These are phyloP conservation scores for Quercus mongolica DNA, from an alignment of 306 rosid genomes.

Conservation along the genomic window DNA sequence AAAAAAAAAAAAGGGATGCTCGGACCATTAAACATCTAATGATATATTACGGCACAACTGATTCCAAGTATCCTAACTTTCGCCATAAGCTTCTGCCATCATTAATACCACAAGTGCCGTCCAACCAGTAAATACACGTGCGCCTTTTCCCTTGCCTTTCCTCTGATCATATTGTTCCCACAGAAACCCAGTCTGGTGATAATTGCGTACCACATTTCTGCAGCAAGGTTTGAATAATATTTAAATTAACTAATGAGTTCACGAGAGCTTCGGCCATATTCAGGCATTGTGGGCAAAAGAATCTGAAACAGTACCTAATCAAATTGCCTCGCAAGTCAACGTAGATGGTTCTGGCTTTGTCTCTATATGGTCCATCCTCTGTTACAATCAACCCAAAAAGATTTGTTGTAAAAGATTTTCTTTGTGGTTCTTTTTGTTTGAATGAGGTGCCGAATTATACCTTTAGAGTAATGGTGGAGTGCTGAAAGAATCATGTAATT, in stretches of 20 bases:
- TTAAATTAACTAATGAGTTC: background rate
- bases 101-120: constrained; percentile 75
- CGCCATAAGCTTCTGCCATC: constrained; percentile 75
- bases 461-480: constrained; percentile 84
- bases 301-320: constrained; percentile 49
- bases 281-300: background rate
- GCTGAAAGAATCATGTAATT: constrained; percentile 81
- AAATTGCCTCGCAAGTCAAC: constrained; percentile 68
- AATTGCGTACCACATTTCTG: constrained; percentile 69
- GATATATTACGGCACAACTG: background rate
- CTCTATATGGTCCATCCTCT: constrained; percentile 78
- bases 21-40: background rate
- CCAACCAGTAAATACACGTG: constrained; percentile 91
- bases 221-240: background rate
- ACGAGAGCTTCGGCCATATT: background rate
- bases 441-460: constrained; percentile 23
- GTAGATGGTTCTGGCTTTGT: constrained; percentile 62
- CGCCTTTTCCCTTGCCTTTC: constrained; percentile 84
- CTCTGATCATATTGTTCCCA: constrained; percentile 92
- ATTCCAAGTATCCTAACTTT: constrained; percentile 26
- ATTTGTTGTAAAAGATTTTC: background rate
- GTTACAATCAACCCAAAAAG: constrained; percentile 17
- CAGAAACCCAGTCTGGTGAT: constrained; percentile 59
- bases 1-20: background rate
- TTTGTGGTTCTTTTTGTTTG: background rate